Conservation (phyloP, 2,329 filamentous ascomycete species). For the Pseudogymnoascus sp. region DNA sequence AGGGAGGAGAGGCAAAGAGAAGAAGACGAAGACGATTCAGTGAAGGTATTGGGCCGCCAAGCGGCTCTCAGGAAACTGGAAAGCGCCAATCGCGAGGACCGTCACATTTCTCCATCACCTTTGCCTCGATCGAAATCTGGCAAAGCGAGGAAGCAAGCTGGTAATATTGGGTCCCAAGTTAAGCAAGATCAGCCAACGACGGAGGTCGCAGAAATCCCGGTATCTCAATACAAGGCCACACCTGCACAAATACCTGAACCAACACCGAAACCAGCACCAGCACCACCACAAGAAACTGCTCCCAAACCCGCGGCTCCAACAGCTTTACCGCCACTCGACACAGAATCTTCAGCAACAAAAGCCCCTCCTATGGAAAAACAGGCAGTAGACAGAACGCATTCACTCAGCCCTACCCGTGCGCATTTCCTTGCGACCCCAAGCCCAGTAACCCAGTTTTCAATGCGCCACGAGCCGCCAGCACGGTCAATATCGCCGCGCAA, state of each 20-base stretch:
- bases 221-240: neutral
- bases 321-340: neutral
- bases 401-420: conserved; percentile 56
- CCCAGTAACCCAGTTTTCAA: conserved; percentile 40
- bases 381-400: conserved; percentile 31
- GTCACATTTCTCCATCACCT: conserved; percentile 23
- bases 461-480: conserved; percentile 59
- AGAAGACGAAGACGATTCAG: conserved; percentile 29
- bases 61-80: conserved; percentile 13
- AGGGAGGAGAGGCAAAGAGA: conserved; percentile 40
- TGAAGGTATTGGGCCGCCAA: conserved; percentile 12
- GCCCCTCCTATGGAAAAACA: neutral
- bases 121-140: conserved; percentile 21
- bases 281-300: neutral
- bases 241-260: neutral
- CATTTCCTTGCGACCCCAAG: conserved; percentile 51
- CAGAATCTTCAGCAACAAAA: neutral
- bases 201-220: neutral
- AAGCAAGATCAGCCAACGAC: neutral
- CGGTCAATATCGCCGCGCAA: conserved; percentile 70
- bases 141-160: conserved; percentile 17
- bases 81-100: conserved; percentile 11
- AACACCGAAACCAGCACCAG: neutral
- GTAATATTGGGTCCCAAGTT: neutral
- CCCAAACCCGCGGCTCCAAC: neutral